A percentile compares a stretch with the other conserved stretches of the same genome.
phyloP scores from a whole-genome alignment of 176 grass and related monocot species.

The Puya raimondii region DNA sequence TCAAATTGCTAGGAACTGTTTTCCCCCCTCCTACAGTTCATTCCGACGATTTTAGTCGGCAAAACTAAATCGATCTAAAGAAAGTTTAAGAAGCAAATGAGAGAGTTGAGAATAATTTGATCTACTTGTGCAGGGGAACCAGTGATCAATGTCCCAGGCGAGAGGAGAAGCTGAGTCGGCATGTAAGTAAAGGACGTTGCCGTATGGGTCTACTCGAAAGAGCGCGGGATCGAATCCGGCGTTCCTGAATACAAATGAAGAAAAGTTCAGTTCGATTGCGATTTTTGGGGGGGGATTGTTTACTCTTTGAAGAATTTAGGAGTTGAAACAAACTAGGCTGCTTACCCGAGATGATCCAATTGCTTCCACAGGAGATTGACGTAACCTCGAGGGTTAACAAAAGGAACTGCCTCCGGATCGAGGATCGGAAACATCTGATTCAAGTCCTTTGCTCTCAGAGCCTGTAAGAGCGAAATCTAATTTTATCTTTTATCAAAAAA shows the following conservation, averaged over 20 bases:
- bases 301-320: background rate
- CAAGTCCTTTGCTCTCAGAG: conserved; percentile 57
- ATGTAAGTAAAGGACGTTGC: conserved; percentile 88
- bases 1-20: conserved; percentile 82
- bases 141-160: conserved; percentile 82
- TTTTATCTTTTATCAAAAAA: background rate
- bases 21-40: conserved; percentile 59
- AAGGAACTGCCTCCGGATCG: conserved; percentile 54
- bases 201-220: conserved; percentile 74
- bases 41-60: conserved; percentile 4
- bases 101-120: background rate
- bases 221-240: conserved; percentile 90
- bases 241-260: conserved; percentile 38
- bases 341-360: conserved; percentile 82
- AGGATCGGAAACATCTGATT: conserved; percentile 76
- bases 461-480: conserved; percentile 26
- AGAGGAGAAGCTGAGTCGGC: conserved; percentile 78
- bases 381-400: conserved; percentile 64
- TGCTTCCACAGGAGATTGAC: conserved; percentile 98
- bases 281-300: background rate
- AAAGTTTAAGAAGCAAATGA: background rate
- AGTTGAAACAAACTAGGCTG: conserved; percentile 1
- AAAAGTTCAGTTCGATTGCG: background rate
- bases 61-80: background rate
- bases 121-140: conserved; percentile 79